Evolutionary conservation across 257 asterid genomes (phyloP), one percentile per base, ranked within the genome.

Genomic region (Solanum chilense): DNA sequence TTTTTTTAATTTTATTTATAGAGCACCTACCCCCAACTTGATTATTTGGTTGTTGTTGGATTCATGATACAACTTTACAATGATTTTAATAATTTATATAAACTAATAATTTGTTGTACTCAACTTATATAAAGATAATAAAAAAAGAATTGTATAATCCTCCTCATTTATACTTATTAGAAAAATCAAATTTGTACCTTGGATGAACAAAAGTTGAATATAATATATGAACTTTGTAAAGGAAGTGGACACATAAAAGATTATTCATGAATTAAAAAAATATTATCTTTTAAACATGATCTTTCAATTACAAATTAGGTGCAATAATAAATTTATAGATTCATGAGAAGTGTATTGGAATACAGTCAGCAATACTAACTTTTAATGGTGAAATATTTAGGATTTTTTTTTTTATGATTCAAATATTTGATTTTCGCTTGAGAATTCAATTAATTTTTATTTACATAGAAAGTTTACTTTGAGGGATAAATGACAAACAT

Each of bases 381-480:
- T 41, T 41, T 39, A n/a, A 76, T 41, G 21, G 12, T n/a, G 33
- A 76, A 39, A 21, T 37, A 21, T 58, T 7, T 62, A 1, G 2
- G 1, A 0, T 4, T 0, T 9, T 62, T 60, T 60, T 60, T 60
- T 1, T 2, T 23, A 23, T 2, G 9, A 5, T 3, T 2, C 5
- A 0, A 0, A 1, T 4, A 0, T 9, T n/a, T 5, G 1, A n/a
- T 64, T n/a, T 64, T 11, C 5, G 1, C 1, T 10, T 64, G 11
- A 3, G 2, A 0, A 14, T 25, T 2, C 0, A 18, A 25, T 12
- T 25, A 12, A 64, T 64, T n/a, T 11, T 1, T 0, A 62, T 23
- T 62, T 4, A 0, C 5, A 21, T 60, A 7, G 0, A 20, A 60
- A 60, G 3, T 21, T 18, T 7, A 56, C 25, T 20, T 56, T 20